Evolutionary conservation across 805 yeast genomes (phyloP), one percentile per base, ranked within the genome.

Genomic region (Millerago galiae): DNA sequence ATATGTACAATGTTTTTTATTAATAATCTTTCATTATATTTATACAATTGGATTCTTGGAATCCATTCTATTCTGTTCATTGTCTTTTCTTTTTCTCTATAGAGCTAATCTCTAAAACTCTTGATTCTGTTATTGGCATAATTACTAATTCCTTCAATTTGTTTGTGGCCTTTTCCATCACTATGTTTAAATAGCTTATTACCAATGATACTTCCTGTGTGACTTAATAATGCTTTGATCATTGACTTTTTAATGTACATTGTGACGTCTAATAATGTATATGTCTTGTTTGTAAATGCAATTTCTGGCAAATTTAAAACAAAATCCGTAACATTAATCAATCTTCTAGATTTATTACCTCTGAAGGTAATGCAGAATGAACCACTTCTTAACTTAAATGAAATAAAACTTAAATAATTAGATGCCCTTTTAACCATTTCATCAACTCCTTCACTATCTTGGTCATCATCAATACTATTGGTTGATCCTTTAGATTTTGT

Each of bases 401-500:
- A 65, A 18, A 78, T 75, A 46, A 90, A 76, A 51, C 85, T 81
- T 60, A 84, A 69, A 56, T 76, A 86, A 44, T 75, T 77, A 24
- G 85, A 75, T 1, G 97, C 87, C 37, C 97, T 67, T 35, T 69
- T 63, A 5, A 88, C 63, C 96, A 91, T 88, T 48, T 76, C 73
- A 21, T 77, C 67, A 16, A 76, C 58, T 32, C 72, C 78, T 9
- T 59, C 62, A 15, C 50, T 51, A 8, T 44, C 47, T 9, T 42
- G 44, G 9, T 26, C 42, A 27, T 31, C 34, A 14, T 38, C 45
- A 7, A 29, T 34, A 8, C 18, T 25, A 13, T 12, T 41, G 9
- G 6, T n/a, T 5, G 17, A 8, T n/a, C 8, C 14, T 4, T 21
- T 21, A 21, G 24, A 21, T 26, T 11, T 26, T 26, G 13, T 10